Conservation (phyloP, 164 flowering plant genomes). For the Vitis riparia region DNA sequence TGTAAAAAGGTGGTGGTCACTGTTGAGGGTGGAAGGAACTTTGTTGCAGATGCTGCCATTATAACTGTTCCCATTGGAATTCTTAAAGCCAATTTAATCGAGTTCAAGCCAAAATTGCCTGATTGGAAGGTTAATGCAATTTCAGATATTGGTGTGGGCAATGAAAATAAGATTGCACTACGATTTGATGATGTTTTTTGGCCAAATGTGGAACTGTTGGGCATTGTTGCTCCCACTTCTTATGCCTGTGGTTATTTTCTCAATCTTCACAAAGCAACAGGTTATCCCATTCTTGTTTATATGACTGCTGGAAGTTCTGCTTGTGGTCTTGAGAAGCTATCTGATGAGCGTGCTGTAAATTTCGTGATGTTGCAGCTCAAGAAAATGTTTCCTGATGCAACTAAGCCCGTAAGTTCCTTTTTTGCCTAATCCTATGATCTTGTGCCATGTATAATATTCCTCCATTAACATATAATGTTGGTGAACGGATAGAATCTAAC, state of each 20-base stretch:
- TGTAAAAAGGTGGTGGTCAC: constrained; percentile 57
- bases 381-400: constrained; percentile 79
- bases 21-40: constrained; percentile 57
- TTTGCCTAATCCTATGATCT: not conserved
- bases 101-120: constrained; percentile 78
- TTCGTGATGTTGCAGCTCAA: constrained; percentile 84
- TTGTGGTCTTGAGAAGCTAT: constrained; percentile 73
- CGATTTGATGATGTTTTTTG: constrained; percentile 72
- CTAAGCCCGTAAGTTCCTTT: constrained; percentile 64
- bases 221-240: constrained; percentile 76
- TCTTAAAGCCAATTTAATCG: constrained; percentile 74
- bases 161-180: constrained; percentile 87
- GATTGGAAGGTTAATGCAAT: constrained; percentile 81
- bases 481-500: too few relatives aligned
- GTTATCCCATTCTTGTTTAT: constrained; percentile 86
- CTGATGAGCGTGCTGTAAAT: constrained; percentile 61
- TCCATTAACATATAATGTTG: not conserved
- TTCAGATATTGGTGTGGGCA: constrained; percentile 82
- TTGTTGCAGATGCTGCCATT: constrained; percentile 81
- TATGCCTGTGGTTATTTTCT: constrained; percentile 90
- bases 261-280: constrained; percentile 92
- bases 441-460: not conserved
- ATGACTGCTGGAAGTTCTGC: constrained; percentile 95
- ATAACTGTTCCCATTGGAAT: constrained; percentile 87
- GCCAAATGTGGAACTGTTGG: constrained; percentile 85